phyloP scores from a whole-genome alignment of 1,284 basidiomycete genomes.

The Cryptococcus deneoformans region DNA sequence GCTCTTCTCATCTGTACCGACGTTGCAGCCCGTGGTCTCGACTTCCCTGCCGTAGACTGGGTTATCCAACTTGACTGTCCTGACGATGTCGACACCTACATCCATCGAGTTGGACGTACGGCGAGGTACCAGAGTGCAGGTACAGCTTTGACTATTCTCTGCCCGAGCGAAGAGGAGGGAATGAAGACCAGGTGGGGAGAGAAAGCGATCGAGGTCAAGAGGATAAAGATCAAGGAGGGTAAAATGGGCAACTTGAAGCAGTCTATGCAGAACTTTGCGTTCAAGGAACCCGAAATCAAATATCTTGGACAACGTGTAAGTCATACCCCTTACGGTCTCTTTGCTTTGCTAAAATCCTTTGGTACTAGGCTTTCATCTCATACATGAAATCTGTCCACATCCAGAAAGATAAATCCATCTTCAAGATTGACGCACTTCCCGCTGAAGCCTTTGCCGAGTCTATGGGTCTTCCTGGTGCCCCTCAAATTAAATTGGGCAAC shows the following conservation, averaged over 20 bases:
- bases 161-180: slow-evolving; percentile 90
- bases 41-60: slow-evolving; percentile 98
- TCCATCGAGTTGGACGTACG: slow-evolving; percentile 94
- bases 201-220: slow-evolving; percentile 72
- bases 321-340: slow-evolving; percentile 13
- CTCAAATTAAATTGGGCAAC: slow-evolving; percentile 93
- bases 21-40: slow-evolving; percentile 92
- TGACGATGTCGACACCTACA: slow-evolving; percentile 97
- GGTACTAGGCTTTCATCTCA: slow-evolving; percentile 82
- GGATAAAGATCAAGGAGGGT: slow-evolving; percentile 87
- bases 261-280: slow-evolving; percentile 88
- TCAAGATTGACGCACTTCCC: slow-evolving; percentile 80
- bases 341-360: neutral
- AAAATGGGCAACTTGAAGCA: slow-evolving; percentile 80
- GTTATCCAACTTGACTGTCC: slow-evolving; percentile 97
- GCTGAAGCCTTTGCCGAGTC: slow-evolving; percentile 81
- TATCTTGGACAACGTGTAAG: slow-evolving; percentile 88
- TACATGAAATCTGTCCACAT: slow-evolving; percentile 91
- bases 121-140: slow-evolving; percentile 91
- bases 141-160: slow-evolving; percentile 76
- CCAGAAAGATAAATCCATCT: slow-evolving; percentile 91
- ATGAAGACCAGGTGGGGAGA: slow-evolving; percentile 69
- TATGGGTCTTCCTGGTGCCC: slow-evolving; percentile 88
- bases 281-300: slow-evolving; percentile 96
- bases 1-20: slow-evolving; percentile 93